These are phyloP conservation scores for Umbelopsis sp. DNA, from an alignment of 371 early-diverging fungal genomes.

Conservation along the genomic window DNA sequence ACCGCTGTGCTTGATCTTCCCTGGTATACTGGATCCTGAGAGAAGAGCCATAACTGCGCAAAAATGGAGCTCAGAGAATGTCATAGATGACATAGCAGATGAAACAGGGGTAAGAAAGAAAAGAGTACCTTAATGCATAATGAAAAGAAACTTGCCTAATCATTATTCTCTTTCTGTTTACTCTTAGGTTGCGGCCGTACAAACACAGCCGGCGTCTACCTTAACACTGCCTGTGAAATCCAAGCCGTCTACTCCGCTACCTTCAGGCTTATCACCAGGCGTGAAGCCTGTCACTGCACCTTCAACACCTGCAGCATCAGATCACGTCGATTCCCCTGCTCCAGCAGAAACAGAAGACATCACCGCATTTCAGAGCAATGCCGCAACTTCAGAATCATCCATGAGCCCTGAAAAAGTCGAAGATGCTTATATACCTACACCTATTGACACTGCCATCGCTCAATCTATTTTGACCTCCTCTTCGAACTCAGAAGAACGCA, in stretches of 20 bases:
- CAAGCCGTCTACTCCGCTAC: slow-evolving; percentile 27
- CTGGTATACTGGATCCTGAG: slow-evolving; percentile 44
- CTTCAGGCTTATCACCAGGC: slow-evolving; percentile 18
- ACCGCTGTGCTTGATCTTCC: slow-evolving; percentile 68
- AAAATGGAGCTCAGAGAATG: slow-evolving; percentile 24
- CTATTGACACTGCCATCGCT: slow-evolving; percentile 82
- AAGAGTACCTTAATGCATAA: background rate
- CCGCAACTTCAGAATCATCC: background rate
- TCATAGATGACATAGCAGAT: slow-evolving; percentile 43
- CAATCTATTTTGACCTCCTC: slow-evolving; percentile 66
- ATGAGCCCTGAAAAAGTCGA: background rate
- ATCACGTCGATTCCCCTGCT: slow-evolving; percentile 10
- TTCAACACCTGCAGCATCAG: slow-evolving; percentile 19
- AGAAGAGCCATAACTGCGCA: slow-evolving; percentile 18
- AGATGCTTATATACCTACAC: slow-evolving; percentile 31
- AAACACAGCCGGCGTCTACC: background rate
- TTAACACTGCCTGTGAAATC: background rate
- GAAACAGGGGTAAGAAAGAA: slow-evolving; percentile 30
- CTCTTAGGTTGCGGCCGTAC: background rate
- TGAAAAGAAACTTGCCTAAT: no score
- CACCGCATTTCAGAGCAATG: slow-evolving; percentile 2
- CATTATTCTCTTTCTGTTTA: background rate
- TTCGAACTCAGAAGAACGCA: slow-evolving; percentile 71
- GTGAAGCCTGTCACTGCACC: slow-evolving; percentile 12
- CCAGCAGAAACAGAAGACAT: slow-evolving; percentile 14